Percentiles rank a stretch among this genome's conserved stretches.
Conservation (phyloP, 805 yeast genomes). For the Wickerhamiella kurtzmanii region DNA sequence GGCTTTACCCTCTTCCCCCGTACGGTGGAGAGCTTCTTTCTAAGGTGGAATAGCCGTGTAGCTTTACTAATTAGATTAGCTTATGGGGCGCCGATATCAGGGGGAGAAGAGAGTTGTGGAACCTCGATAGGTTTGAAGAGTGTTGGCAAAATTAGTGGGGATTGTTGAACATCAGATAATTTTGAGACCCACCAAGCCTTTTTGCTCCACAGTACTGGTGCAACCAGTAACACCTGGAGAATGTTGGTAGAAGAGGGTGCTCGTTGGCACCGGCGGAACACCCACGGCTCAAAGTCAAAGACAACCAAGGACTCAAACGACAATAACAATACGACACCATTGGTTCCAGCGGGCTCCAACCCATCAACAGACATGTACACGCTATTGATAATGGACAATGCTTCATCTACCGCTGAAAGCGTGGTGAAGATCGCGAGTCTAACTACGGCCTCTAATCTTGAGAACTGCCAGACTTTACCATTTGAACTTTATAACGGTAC, state of each 20-base stretch:
- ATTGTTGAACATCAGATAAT: background rate
- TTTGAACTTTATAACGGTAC: background rate
- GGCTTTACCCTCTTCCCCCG: too few relatives aligned
- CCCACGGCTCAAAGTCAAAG: too few relatives aligned
- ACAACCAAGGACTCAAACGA: background rate
- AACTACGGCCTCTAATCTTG: background rate
- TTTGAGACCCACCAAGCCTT: background rate
- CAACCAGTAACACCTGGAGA: background rate
- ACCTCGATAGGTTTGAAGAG: too few relatives aligned
- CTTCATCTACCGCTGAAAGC: background rate
- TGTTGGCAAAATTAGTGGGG: background rate
- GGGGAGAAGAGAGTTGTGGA: background rate
- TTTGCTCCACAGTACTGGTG: background rate
- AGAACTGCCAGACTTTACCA: background rate
- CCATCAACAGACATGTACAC: background rate
- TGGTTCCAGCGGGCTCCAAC: background rate
- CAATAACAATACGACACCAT: background rate
- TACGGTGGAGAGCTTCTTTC: too few relatives aligned
- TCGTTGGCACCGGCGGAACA: background rate
- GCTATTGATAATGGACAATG: conserved; percentile 1
- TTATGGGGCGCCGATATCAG: background rate
- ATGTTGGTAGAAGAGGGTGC: background rate
- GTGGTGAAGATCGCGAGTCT: background rate
- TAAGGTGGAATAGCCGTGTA: too few relatives aligned
- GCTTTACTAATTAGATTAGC: background rate